A percentile compares a stretch with the other conserved stretches of the same genome.
phyloP scores from a whole-genome alignment of 108 stramenopile genomes.

The Cylindrotheca fusiformis region DNA sequence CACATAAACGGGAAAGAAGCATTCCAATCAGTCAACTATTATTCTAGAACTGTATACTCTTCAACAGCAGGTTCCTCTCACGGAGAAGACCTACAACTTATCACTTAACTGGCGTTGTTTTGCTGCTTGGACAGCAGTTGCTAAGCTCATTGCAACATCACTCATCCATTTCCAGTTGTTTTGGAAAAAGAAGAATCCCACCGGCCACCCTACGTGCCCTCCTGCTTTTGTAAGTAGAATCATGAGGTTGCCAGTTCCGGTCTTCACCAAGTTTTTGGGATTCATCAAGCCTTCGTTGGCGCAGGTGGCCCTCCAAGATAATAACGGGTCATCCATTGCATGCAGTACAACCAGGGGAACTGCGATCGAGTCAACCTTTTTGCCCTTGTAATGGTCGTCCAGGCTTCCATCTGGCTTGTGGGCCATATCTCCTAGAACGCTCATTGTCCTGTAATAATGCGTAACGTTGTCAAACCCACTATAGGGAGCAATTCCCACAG shows the following conservation, averaged over 20 bases:
- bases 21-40: too few species aligned
- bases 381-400: constrained; percentile 1
- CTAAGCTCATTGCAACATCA: constrained; percentile 56
- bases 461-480: constrained; percentile 65
- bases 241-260: constrained; percentile 66
- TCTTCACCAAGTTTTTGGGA: constrained; percentile 49
- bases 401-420: constrained; percentile 18
- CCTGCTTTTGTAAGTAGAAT: constrained; percentile 74
- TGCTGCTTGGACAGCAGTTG: constrained; percentile 44
- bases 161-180: constrained; percentile 82
- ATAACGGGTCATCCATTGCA: constrained; percentile 76
- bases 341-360: constrained; percentile 73
- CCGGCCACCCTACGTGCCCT: constrained; percentile 85
- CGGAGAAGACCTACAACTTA: too few species aligned
- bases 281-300: constrained; percentile 50
- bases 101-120: too few species aligned
- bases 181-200: constrained; percentile 46
- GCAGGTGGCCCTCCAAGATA: constrained; percentile 65
- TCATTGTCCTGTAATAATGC: constrained; percentile 83
- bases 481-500: constrained; percentile 71
- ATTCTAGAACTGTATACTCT: too few species aligned
- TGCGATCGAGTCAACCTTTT: constrained; percentile 55
- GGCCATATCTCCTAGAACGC: constrained; percentile 70
- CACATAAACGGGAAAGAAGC: too few species aligned
- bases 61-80: too few species aligned